These are phyloP conservation scores for Candida anutae DNA, from an alignment of 1,139 yeast genomes.

Conservation along the genomic window DNA sequence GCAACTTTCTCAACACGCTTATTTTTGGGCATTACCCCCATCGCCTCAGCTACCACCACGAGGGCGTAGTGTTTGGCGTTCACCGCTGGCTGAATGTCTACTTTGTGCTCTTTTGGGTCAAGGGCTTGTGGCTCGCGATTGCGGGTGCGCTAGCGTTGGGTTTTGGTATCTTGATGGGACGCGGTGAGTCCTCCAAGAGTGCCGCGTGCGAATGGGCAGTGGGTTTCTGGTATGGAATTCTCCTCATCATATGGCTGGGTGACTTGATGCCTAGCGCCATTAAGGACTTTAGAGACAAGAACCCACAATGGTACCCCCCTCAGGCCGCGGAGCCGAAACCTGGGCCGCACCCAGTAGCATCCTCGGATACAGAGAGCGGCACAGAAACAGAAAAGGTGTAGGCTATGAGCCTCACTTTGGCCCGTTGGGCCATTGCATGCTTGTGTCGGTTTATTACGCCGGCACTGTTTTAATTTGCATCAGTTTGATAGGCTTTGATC, in stretches of 20 bases:
- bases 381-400: too few relatives aligned
- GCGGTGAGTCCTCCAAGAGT: slow-evolving; percentile 32
- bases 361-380: too few relatives aligned
- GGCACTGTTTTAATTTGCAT: too few relatives aligned
- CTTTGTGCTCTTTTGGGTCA: slow-evolving; percentile 45
- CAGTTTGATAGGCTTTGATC: too few relatives aligned
- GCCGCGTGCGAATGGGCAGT: slow-evolving; percentile 78
- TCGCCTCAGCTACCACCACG: slow-evolving; percentile 16
- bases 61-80: slow-evolving; percentile 25
- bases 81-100: slow-evolving; percentile 34
- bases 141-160: slow-evolving; percentile 67
- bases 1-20: slow-evolving; percentile 52
- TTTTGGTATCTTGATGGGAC: slow-evolving; percentile 47
- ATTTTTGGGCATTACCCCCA: slow-evolving; percentile 50
- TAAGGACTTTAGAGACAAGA: too few relatives aligned
- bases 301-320: too few relatives aligned
- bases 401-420: too few relatives aligned
- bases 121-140: slow-evolving; percentile 56
- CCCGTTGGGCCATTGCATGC: too few relatives aligned
- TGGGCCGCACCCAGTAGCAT: too few relatives aligned
- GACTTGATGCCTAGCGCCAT: slow-evolving; percentile 65
- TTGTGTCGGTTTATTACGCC: too few relatives aligned
- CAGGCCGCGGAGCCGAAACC: too few relatives aligned
- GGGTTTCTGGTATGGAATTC: slow-evolving; percentile 74
- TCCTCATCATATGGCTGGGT: slow-evolving; percentile 55